Base-by-base conservation (phyloP, 148 eudicot genomes). In the Nepenthes gracilis region DNA sequence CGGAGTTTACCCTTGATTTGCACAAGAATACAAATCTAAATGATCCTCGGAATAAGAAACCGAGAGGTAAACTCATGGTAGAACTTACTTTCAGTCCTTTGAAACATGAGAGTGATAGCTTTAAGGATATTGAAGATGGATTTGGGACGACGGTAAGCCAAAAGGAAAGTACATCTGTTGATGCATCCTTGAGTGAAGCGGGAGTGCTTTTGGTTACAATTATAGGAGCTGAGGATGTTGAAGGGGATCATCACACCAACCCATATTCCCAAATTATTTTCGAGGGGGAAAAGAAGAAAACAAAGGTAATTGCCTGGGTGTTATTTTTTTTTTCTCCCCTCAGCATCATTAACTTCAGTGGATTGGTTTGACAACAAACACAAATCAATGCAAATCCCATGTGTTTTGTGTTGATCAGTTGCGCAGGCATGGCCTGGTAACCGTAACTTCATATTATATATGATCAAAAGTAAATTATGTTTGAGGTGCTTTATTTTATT, bases 1-100 rank as follows among this genome's bases (percentile, higher is more conserved):
- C 68, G 68, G 67, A 66, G 64, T 75, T 80, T 58, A 75, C 81
- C 8, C 81, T 90, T 36, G 90, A 90, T 77, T 72, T 90, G 81
- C 77, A 82, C 7, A 84, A 86, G 63, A 79, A 75, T 64, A 74
- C 78, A 1, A 61, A 60, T 43, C 50, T 61, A 15, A 72, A 54
- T 10, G 88, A 82, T 23, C 67, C 69, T 47, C 84, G 82, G 6
- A 73, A 72, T 58, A 81, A 64, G 70, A 86, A 82, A 71, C 80
- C 64, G n/a, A 75, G 97, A 73, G 97, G 97, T 48, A 64, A 75
- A 58, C 68, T 89, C 40, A 73, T 77, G 64, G 61, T 90, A 34
- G 90, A 86, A 81, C 72, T 84, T 45, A 77, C 75, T 12, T 90
- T 73, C 61, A 85, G 79, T 65, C 97, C 88, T 60, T 86, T 90